Evolutionary conservation across 2,329 filamentous ascomycete genomes (phyloP).

Genomic region (Fusarium buharicum): DNA sequence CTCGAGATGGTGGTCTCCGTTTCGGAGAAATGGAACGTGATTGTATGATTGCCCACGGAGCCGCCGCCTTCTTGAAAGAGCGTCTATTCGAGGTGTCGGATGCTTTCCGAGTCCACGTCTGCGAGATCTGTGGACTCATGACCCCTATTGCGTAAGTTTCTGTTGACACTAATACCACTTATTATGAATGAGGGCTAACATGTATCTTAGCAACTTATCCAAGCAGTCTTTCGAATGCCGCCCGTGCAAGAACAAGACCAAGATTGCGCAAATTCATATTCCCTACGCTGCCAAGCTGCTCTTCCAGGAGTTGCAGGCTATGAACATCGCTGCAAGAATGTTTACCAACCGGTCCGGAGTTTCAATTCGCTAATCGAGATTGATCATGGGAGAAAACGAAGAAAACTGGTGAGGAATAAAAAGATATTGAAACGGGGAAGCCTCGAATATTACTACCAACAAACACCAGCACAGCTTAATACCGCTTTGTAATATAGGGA

Average conservation of each 20-base stretch:
- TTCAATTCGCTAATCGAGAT: slow-evolving; percentile 68
- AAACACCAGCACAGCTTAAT: slow-evolving; percentile 12
- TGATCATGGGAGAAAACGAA: slow-evolving; percentile 11
- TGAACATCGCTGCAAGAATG: slow-evolving; percentile 99
- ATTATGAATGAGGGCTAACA: slow-evolving; percentile 48
- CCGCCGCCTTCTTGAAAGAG: slow-evolving; percentile 96
- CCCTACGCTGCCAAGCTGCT: slow-evolving; percentile 97
- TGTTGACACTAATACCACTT: too few species aligned
- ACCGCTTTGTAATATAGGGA: slow-evolving; percentile 42
- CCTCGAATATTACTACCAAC: slow-evolving; percentile 4
- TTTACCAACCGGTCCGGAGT: slow-evolving; percentile 88
- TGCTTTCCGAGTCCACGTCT: slow-evolving; percentile 97
- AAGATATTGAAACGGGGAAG: slow-evolving; percentile 18
- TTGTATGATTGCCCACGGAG: slow-evolving; percentile 99
- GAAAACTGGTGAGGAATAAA: slow-evolving; percentile 24
- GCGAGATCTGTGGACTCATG: slow-evolving; percentile 98
- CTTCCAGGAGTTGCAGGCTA: slow-evolving; percentile 96
- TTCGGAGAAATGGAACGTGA: slow-evolving; percentile 99
- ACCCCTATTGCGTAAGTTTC: slow-evolving; percentile 93
- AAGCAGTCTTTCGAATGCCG: slow-evolving; percentile 97
- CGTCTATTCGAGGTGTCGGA: slow-evolving; percentile 96
- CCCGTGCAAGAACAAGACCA: slow-evolving; percentile 98
- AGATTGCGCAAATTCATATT: slow-evolving; percentile 97
- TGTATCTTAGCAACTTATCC: slow-evolving; percentile 77
- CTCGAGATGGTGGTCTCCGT: slow-evolving; percentile 94